Percentiles rank a stretch among this genome's conserved stretches.
phyloP scores from a whole-genome alignment of 257 asterid genomes.

The Solanum piurae region DNA sequence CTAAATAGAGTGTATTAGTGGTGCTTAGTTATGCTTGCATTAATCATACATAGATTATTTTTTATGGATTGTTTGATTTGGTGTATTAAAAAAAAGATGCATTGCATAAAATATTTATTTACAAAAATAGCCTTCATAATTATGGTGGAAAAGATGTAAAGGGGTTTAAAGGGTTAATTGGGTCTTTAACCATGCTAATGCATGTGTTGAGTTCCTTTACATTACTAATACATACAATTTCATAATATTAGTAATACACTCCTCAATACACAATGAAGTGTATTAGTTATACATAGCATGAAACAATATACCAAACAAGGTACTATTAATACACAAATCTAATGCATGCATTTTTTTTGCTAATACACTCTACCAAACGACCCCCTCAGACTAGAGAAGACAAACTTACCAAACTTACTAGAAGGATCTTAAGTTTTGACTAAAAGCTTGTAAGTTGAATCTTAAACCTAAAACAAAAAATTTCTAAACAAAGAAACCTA shows the following conservation, averaged over 20 bases:
- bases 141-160: neutral
- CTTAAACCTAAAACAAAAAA: neutral
- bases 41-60: neutral
- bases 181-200: too few species aligned
- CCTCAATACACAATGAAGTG: too few species aligned
- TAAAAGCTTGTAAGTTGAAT: neutral
- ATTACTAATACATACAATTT: too few species aligned
- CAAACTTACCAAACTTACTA: neutral
- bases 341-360: neutral
- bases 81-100: neutral
- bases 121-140: neutral
- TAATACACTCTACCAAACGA: too few species aligned
- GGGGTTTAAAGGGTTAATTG: too few species aligned
- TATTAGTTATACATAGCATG: too few species aligned
- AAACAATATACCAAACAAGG: neutral
- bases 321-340: neutral
- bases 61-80: neutral
- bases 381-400: too few species aligned
- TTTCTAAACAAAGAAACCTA: neutral
- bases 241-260: too few species aligned
- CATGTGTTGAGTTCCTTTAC: too few species aligned
- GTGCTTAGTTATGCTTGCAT: neutral
- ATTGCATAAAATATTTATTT: neutral
- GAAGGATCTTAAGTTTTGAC: neutral
- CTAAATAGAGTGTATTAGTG: neutral